phyloP scores from a whole-genome alignment of 345 rosid species.

The Durio zibethinus region DNA sequence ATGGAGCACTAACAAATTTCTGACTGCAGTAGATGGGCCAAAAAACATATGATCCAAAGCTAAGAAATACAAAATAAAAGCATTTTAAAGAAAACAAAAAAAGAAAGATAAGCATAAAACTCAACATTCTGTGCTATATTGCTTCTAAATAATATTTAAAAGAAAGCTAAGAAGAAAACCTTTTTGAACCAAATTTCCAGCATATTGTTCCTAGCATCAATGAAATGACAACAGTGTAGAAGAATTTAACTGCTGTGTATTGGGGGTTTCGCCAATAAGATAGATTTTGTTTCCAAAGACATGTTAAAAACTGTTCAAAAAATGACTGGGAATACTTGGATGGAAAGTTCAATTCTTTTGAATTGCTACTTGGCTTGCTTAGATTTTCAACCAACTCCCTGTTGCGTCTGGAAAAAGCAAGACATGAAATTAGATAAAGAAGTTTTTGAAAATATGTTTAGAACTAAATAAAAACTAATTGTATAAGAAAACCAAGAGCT shows the following conservation, averaged over 20 bases:
- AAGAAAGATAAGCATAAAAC: neutral
- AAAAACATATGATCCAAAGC: neutral
- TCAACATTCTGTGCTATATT: neutral
- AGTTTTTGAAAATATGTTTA: constrained; percentile 12
- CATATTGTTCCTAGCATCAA: constrained; percentile 96
- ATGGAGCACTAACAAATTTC: neutral
- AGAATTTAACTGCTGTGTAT: constrained; percentile 94
- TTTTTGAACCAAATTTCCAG: constrained; percentile 88
- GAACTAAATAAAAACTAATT: neutral
- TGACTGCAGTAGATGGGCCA: neutral
- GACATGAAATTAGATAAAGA: constrained; percentile 4
- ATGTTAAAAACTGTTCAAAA: constrained; percentile 73
- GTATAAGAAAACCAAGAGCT: neutral
- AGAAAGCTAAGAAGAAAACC: constrained; percentile 36
- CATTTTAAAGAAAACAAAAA: neutral
- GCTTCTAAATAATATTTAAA: neutral
- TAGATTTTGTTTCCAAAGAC: constrained; percentile 95
- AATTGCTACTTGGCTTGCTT: constrained; percentile 62
- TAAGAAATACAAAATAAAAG: neutral
- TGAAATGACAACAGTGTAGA: constrained; percentile 88
- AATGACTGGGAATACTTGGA: constrained; percentile 76
- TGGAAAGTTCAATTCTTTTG: constrained; percentile 75
- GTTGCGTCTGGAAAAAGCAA: constrained; percentile 51
- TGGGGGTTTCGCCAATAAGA: constrained; percentile 97
- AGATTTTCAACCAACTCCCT: constrained; percentile 66